Evolutionary conservation across 208 protist genomes (phyloP).

Genomic region (Wallacemonas sp.): DNA sequence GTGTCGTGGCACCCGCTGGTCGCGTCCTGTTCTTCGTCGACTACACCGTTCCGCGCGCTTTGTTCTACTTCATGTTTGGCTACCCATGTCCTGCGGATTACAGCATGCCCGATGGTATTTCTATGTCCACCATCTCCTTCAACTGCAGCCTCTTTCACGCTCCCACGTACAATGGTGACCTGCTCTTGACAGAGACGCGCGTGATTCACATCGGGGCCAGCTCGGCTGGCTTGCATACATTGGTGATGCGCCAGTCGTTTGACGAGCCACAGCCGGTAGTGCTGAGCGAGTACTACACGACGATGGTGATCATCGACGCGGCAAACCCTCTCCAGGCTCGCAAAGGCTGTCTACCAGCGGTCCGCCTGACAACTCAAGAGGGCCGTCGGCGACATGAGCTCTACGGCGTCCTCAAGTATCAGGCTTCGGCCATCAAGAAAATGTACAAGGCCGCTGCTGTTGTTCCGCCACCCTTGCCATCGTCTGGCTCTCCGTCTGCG

Average conservation of each 20-base stretch:
- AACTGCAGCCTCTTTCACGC: slow-evolving; percentile 50
- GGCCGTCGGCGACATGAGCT: slow-evolving; percentile 24
- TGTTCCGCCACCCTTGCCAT: background rate
- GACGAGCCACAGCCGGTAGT: slow-evolving; percentile 19
- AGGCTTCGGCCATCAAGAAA: background rate
- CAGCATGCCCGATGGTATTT: slow-evolving; percentile 8
- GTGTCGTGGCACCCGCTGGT: slow-evolving; percentile 28
- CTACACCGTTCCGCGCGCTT: slow-evolving; percentile 2
- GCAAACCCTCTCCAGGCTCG: slow-evolving; percentile 9
- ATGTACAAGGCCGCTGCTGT: background rate
- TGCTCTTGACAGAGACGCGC: slow-evolving; percentile 31
- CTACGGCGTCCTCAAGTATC: slow-evolving; percentile 21
- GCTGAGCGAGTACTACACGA: slow-evolving; percentile 44
- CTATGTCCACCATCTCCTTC: slow-evolving; percentile 52
- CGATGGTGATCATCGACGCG: slow-evolving; percentile 30
- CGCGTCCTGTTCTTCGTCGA: slow-evolving; percentile 40
- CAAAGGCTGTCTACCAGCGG: slow-evolving; percentile 26
- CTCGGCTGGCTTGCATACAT: slow-evolving; percentile 40
- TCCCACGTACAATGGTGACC: slow-evolving; percentile 51
- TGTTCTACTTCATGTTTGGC: slow-evolving; percentile 21
- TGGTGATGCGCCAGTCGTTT: slow-evolving; percentile 37
- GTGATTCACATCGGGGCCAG: slow-evolving; percentile 36
- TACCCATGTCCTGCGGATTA: background rate
- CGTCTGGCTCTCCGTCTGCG: background rate
- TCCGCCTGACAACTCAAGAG: slow-evolving; percentile 18